A percentile compares a stretch with the other conserved stretches of the same genome.
These are phyloP conservation scores for Cadophora gregata DNA, from an alignment of 2,329 filamentous ascomycete genomes.

Conservation along the genomic window DNA sequence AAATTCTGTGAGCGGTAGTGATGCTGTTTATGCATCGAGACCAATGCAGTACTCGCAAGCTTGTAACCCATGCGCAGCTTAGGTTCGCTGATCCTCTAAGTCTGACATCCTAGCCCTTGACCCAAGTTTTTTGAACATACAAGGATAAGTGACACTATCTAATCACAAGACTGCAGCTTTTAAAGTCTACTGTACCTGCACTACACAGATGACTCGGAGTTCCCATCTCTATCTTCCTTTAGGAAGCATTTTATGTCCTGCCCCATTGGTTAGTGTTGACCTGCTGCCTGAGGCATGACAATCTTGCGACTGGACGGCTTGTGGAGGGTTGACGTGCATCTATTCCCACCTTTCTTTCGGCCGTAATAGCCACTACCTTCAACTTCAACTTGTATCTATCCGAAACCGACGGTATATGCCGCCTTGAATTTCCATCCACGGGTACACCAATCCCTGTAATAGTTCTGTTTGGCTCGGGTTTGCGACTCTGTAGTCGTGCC, in stretches of 20 bases:
- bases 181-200: background rate
- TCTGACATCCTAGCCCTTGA: background rate
- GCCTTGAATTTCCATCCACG: background rate
- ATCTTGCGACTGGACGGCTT: background rate
- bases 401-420: background rate
- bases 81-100: background rate
- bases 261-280: background rate
- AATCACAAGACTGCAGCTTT: background rate
- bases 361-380: background rate
- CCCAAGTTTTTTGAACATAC: background rate
- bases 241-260: background rate
- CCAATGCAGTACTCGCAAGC: background rate
- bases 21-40: background rate
- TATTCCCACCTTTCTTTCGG: slow-evolving; percentile 13
- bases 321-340: background rate
- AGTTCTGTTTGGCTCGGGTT: slow-evolving; percentile 2
- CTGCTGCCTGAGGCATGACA: background rate
- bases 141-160: background rate
- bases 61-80: background rate
- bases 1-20: background rate
- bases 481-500: slow-evolving; percentile 5
- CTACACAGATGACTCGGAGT: background rate
- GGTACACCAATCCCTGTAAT: background rate
- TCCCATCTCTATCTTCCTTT: background rate
- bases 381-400: slow-evolving; percentile 4